Percentiles rank a stretch among this genome's conserved stretches.
phyloP scores from a whole-genome alignment of 768 basidiomycete genomes.

The Suillus fuscotomentosus region DNA sequence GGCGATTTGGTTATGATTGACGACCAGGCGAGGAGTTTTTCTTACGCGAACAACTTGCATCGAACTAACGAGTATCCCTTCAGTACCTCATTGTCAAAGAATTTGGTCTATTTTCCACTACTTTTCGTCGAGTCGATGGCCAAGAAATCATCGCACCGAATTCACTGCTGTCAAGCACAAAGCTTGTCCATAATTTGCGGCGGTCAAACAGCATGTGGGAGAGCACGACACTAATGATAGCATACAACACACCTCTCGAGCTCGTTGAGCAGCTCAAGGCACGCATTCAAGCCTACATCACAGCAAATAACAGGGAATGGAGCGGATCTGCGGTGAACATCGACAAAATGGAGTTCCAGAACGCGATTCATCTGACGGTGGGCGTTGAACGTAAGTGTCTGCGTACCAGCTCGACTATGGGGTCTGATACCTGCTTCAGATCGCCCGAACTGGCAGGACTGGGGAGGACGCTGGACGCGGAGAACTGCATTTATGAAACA shows the following conservation, averaged over 20 bases:
- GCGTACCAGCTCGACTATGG: background rate
- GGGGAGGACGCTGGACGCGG: slow-evolving; percentile 77
- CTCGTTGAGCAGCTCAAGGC: slow-evolving; percentile 61
- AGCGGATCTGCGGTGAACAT: slow-evolving; percentile 62
- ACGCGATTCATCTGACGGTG: slow-evolving; percentile 63
- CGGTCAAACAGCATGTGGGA: slow-evolving; percentile 82
- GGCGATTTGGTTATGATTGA: slow-evolving; percentile 84
- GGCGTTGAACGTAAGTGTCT: slow-evolving; percentile 65
- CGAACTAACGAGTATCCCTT: background rate
- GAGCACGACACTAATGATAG: slow-evolving; percentile 60
- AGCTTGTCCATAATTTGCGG: slow-evolving; percentile 76
- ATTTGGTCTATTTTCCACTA: slow-evolving; percentile 78
- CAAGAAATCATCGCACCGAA: slow-evolving; percentile 81
- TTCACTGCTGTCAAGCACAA: slow-evolving; percentile 63
- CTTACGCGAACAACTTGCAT: background rate
- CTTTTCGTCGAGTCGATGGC: slow-evolving; percentile 77
- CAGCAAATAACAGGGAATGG: slow-evolving; percentile 72
- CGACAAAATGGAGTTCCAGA: slow-evolving; percentile 79
- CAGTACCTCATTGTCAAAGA: slow-evolving; percentile 53
- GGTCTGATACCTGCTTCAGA: slow-evolving; percentile 37
- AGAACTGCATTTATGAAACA: slow-evolving; percentile 76
- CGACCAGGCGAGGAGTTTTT: slow-evolving; percentile 54
- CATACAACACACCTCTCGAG: slow-evolving; percentile 71
- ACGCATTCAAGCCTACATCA: slow-evolving; percentile 60
- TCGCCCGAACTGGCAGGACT: slow-evolving; percentile 84